Conservation (phyloP, 2,329 filamentous ascomycete genomes). For the Davidsoniella virescens region DNA sequence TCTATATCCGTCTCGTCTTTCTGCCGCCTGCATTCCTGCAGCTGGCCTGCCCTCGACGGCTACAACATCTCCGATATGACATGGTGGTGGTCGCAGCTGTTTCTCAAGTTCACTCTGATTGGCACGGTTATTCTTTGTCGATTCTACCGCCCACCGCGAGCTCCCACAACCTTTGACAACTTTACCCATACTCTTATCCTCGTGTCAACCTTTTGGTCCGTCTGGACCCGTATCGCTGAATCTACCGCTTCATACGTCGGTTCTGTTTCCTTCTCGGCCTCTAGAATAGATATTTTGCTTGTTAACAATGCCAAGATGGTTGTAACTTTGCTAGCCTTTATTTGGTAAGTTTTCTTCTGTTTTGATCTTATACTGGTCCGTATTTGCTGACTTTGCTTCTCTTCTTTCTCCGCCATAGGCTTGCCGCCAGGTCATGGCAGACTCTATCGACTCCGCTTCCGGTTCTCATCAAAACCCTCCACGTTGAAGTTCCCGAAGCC, state of each 20-base stretch:
- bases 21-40: too few species aligned
- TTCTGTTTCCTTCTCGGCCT: slow-evolving; percentile 1
- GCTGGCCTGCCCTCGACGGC: too few species aligned
- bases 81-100: slow-evolving; percentile 12
- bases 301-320: slow-evolving; percentile 14
- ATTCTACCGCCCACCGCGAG: slow-evolving; percentile 14
- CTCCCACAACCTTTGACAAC: slow-evolving; percentile 14
- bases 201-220: slow-evolving; percentile 13
- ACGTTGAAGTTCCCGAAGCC: slow-evolving; percentile 80
- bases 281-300: slow-evolving; percentile 11
- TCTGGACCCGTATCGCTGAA: slow-evolving; percentile 12
- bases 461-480: slow-evolving; percentile 76
- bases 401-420: slow-evolving; percentile 34
- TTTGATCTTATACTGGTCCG: background rate
- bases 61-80: slow-evolving; percentile 5
- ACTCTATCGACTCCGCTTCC: slow-evolving; percentile 84
- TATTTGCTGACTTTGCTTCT: background rate
- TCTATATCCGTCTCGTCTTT: background rate
- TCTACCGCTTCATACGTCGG: slow-evolving; percentile 9
- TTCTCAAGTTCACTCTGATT: slow-evolving; percentile 14
- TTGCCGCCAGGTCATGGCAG: slow-evolving; percentile 71
- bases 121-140: slow-evolving; percentile 14
- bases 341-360: slow-evolving; percentile 10
- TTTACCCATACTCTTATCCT: slow-evolving; percentile 13
- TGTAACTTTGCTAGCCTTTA: slow-evolving; percentile 11